Evolutionary conservation across 805 yeast species (phyloP), one percentile per base, ranked within the genome.

Genomic region (Cyberlindnera saturnus): DNA sequence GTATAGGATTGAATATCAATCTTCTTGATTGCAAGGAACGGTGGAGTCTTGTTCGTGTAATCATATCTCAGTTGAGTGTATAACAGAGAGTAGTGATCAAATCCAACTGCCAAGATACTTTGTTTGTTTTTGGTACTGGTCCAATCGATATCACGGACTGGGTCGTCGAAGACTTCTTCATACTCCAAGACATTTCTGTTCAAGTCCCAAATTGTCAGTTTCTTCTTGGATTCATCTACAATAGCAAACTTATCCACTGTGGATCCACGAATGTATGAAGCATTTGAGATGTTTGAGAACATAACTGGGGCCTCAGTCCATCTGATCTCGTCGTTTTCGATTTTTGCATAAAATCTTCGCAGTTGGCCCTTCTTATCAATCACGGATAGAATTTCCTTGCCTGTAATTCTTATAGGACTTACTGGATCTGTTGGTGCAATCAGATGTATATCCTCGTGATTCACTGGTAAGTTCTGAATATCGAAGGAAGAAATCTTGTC

Each of bases 51-150:
- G 54, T 87, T 86, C 2, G 96, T 88, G 58, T 90, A 91, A 57
- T 90, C 97, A 59, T 84, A 88, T 44, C 97, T 73, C 47, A 87
- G 65, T 61, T 89, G 96, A 1, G 95, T 81, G 59, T 82, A 89
- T 14, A 89, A 64, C 2, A 82, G 57, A 1, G 86, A 85, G 45
- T 71, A 68, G 9, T 75, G 66, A 6, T 70, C 66, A 53, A 87
- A 90, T 0, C 96, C 96, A 32, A 89, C 80, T 0, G 96, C 83
- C 28, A 90, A 66, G 6, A 90, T 77, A 34, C 89, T 83, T 56
- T 81, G 86, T 31, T 78, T 75, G 44, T 67, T 72, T 11, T 69
- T 70, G 2, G 82, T 79, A 41, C 82, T 75, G 0, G 96, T 85
- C 97, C 97, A 90, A 63, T 90, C 97, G 23, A 90, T 67, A 59